Percentiles rank a stretch among this genome's conserved stretches.
phyloP scores from a whole-genome alignment of 108 stramenopile genomes.

The Nitzschia sp. region DNA sequence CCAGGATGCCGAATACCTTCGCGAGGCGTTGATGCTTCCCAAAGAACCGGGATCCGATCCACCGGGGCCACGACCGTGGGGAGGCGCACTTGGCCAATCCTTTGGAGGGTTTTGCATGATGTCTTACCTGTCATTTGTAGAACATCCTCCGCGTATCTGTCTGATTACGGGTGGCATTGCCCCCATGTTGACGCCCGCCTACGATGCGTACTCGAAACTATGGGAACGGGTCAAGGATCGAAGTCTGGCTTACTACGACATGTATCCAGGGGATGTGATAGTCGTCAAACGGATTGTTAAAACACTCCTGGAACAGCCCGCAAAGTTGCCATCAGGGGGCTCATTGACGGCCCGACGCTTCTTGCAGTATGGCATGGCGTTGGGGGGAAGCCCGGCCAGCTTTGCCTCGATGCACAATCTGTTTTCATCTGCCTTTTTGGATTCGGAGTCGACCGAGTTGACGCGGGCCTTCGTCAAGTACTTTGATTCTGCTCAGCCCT shows the following conservation, averaged over 20 bases:
- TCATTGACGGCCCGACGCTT: slow-evolving; percentile 87
- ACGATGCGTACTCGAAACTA: slow-evolving; percentile 68
- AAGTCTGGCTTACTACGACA: slow-evolving; percentile 79
- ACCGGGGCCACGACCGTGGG: slow-evolving; percentile 54
- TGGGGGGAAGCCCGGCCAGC: slow-evolving; percentile 77
- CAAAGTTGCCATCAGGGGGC: slow-evolving; percentile 79
- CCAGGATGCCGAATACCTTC: slow-evolving; percentile 87
- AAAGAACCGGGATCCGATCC: slow-evolving; percentile 1
- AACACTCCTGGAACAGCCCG: slow-evolving; percentile 44
- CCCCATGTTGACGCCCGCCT: slow-evolving; percentile 75
- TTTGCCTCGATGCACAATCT: slow-evolving; percentile 85
- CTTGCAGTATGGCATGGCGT: slow-evolving; percentile 79
- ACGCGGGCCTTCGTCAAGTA: slow-evolving; percentile 71
- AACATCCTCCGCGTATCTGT: slow-evolving; percentile 64
- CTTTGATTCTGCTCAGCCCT: slow-evolving; percentile 81
- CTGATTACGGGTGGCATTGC: slow-evolving; percentile 93
- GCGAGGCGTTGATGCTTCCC: slow-evolving; percentile 57
- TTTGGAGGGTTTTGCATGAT: slow-evolving; percentile 95
- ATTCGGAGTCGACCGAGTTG: slow-evolving; percentile 41
- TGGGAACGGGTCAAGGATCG: slow-evolving; percentile 83
- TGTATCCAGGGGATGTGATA: slow-evolving; percentile 86
- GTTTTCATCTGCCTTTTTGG: slow-evolving; percentile 79
- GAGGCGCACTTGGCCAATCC: slow-evolving; percentile 86
- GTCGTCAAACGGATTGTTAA: slow-evolving; percentile 78
- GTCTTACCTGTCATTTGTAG: slow-evolving; percentile 81